Conservation (phyloP, 352 stramenopile species). For the Phytophthora sojae region DNA sequence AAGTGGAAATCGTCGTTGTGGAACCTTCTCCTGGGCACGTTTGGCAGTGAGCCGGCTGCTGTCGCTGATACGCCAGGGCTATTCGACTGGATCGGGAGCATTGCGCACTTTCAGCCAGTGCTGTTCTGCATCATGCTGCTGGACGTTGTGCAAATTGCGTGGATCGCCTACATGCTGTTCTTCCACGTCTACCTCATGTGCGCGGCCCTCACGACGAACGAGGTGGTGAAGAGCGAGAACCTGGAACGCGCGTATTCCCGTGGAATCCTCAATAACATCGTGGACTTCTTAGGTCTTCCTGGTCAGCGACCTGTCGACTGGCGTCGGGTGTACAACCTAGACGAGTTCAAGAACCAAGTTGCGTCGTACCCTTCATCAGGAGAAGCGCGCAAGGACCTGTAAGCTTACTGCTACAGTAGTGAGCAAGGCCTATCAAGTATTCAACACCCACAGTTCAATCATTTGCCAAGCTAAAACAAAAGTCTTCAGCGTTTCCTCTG, state of each 20-base stretch:
- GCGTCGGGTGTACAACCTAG: constrained; percentile 59
- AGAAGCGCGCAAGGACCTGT: constrained; percentile 33
- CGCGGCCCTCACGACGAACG: constrained; percentile 77
- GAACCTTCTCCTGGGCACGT: constrained; percentile 7
- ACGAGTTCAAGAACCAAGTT: constrained; percentile 52
- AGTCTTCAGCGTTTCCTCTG: neutral
- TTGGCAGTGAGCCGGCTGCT: constrained; percentile 5
- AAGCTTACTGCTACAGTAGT: neutral
- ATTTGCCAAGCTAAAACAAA: too few species aligned
- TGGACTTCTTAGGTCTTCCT: constrained; percentile 68
- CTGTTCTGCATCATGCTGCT: constrained; percentile 64
- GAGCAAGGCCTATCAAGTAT: neutral
- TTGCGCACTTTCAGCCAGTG: constrained; percentile 70
- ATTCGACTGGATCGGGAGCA: constrained; percentile 53
- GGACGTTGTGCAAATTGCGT: constrained; percentile 62
- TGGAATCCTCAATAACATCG: constrained; percentile 57
- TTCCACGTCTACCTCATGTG: constrained; percentile 75
- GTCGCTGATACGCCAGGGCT: constrained; percentile 15
- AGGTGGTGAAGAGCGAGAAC: constrained; percentile 80
- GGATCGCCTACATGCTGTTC: constrained; percentile 79
- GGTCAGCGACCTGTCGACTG: constrained; percentile 56
- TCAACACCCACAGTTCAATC: too few species aligned
- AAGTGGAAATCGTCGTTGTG: constrained; percentile 36
- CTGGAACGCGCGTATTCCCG: constrained; percentile 62
- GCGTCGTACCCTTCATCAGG: constrained; percentile 6